phyloP scores from a whole-genome alignment of 2,329 filamentous ascomycete species.

The Endoconidiophora laricicola region DNA sequence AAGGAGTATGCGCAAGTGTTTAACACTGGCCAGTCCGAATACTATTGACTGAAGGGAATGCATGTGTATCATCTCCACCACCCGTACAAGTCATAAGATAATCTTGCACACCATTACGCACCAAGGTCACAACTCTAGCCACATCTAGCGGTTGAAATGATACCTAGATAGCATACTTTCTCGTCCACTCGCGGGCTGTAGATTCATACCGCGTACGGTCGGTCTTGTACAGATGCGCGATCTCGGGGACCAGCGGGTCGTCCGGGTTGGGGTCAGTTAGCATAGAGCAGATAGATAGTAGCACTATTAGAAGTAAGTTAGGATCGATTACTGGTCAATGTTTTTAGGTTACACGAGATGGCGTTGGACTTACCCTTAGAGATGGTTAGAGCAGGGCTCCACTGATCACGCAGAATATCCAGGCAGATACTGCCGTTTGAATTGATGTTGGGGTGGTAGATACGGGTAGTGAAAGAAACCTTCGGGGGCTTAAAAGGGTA shows the following conservation, averaged over 20 bases:
- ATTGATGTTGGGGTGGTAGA: constrained; percentile 99
- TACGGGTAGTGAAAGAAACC: constrained; percentile 99
- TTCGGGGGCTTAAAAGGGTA: constrained; percentile 99
- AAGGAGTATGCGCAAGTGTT: constrained; percentile 1
- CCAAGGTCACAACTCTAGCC: constrained; percentile 8
- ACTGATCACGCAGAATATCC: constrained; percentile 96
- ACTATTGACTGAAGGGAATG: constrained; percentile 5
- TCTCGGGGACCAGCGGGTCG: constrained; percentile 95
- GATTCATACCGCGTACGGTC: constrained; percentile 91
- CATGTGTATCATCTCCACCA: constrained; percentile 7
- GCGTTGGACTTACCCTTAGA: constrained; percentile 60
- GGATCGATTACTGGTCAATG: background rate
- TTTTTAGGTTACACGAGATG: background rate
- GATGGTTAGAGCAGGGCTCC: constrained; percentile 95
- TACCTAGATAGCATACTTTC: constrained; percentile 90
- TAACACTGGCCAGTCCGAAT: constrained; percentile 1
- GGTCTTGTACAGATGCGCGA: constrained; percentile 99
- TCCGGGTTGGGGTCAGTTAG: constrained; percentile 98
- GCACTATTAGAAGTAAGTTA: constrained; percentile 38
- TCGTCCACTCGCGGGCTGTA: constrained; percentile 93
- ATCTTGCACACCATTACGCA: constrained; percentile 8
- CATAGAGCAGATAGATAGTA: constrained; percentile 99
- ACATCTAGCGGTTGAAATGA: constrained; percentile 2
- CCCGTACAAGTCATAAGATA: background rate
- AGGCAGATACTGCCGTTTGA: constrained; percentile 88